These are phyloP conservation scores for Phytopythium boreale DNA, from an alignment of 352 stramenopile genomes.

Conservation along the genomic window DNA sequence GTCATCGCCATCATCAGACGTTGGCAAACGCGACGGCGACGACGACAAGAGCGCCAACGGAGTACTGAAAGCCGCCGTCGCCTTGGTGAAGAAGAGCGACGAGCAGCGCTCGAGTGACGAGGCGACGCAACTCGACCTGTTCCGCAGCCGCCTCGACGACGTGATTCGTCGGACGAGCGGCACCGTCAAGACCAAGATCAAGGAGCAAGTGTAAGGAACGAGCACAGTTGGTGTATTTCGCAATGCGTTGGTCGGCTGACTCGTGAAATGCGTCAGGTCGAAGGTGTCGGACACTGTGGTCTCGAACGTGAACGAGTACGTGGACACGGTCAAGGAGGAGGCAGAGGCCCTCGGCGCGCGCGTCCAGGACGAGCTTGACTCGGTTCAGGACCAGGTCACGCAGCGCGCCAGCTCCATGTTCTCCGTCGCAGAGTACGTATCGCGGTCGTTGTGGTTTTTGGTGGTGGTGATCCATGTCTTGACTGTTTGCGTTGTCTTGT, in stretches of 20 bases:
- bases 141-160: conserved; percentile 45
- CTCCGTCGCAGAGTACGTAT: conserved; percentile 6
- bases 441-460: background rate
- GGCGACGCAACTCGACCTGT: conserved; percentile 29
- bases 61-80: background rate
- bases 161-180: conserved; percentile 44
- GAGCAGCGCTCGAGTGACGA: conserved; percentile 9
- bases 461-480: conserved; percentile 3
- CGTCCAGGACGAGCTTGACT: conserved; percentile 46
- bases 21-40: no score
- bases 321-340: conserved; percentile 57
- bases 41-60: background rate
- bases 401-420: conserved; percentile 8
- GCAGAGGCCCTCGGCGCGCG: conserved; percentile 37
- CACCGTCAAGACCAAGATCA: conserved; percentile 42
- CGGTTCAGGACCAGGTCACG: conserved; percentile 29
- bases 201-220: conserved; percentile 50
- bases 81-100: conserved; percentile 2
- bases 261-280: conserved; percentile 19
- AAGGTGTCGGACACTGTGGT: conserved; percentile 55
- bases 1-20: conserved; percentile 13
- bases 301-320: conserved; percentile 50
- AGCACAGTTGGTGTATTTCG: background rate
- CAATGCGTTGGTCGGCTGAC: conserved; percentile 3
- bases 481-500: background rate